Evolutionary conservation across 768 basidiomycete species (phyloP), one percentile per base, ranked within the genome.

Genomic region (Termitomyces sp.): DNA sequence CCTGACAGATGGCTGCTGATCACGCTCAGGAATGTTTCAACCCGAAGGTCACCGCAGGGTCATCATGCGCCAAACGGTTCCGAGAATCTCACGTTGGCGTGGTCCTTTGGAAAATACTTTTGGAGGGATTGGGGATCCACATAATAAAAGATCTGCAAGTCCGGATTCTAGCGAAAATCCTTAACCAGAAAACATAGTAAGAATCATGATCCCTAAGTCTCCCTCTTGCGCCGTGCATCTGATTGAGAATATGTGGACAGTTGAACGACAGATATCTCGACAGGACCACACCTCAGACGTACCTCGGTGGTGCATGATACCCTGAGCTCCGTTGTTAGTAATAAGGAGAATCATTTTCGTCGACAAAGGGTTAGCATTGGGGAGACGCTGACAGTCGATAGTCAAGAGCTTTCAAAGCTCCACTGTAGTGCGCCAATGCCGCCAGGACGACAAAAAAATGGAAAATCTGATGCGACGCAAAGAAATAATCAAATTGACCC

Each of bases 391-490:
- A 70, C 71, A 90, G 84, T 70, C 85, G 81, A 70, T 86, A 80
- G 58, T 81, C 67, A 65, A 90, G 79, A 42, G 79, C 79, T 23
- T 77, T 78, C 58, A 85, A 63, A 57, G 90, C 76, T 62, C 76
- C 71, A 35, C 71, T 69, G 71, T 86, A 91, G 62, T 90, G 89
- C 10, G 82, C 75, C 62, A 87, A 69, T 35, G 86, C 89, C 10
- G 88, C 90, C 25, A 85, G 70, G 53, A 92, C 76, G 37, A 95
- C 92, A 64, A 82, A 85, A 59, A 86, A 69, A 67, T 95, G 95
- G 71, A 97, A 95, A 63, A 96, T 89, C 71, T 95, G 91, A 75
- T 96, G 94, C 19, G 89, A 92, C 0, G 89, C 81, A 54, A 86
- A 80, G 64, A 91, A 81, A 65, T 81, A 79, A 73, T 95, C 92